Conservation (phyloP, 2,329 filamentous ascomycete genomes). For the Hysterium pulicare region DNA sequence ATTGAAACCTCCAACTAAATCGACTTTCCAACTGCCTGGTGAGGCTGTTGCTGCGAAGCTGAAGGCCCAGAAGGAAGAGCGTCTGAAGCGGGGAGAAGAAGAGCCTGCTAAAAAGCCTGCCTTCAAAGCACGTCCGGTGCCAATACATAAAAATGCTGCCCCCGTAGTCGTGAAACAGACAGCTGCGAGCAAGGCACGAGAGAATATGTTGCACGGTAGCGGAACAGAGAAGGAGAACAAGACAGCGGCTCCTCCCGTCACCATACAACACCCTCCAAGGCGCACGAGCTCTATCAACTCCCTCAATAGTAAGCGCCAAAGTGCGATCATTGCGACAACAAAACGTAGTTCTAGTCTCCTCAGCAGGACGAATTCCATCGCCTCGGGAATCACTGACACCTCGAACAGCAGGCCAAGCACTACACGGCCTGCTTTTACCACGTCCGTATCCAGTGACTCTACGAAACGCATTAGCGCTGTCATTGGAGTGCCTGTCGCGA, state of each 20-base stretch:
- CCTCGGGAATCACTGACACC: not conserved
- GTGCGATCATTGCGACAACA: not conserved
- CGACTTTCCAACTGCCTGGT: constrained; percentile 52
- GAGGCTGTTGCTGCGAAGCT: constrained; percentile 52
- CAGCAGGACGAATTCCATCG: not conserved
- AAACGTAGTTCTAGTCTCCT: constrained; percentile 2
- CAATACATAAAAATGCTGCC: constrained; percentile 29
- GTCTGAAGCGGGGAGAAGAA: constrained; percentile 44
- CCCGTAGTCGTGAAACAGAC: constrained; percentile 43
- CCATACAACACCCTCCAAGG: constrained; percentile 11
- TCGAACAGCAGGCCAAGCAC: not conserved
- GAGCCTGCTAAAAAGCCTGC: constrained; percentile 35
- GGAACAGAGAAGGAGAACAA: constrained; percentile 10
- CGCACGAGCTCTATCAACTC: constrained; percentile 3
- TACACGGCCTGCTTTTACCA: constrained; percentile 7
- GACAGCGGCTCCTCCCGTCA: constrained; percentile 8
- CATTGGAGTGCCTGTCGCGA: constrained; percentile 11
- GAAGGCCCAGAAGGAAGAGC: constrained; percentile 50
- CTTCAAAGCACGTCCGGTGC: constrained; percentile 49
- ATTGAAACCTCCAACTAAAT: constrained; percentile 47
- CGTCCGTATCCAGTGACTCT: not conserved
- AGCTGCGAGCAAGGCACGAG: constrained; percentile 44
- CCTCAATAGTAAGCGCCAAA: not conserved
- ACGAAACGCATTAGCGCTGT: constrained; percentile 24
- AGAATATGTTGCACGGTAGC: constrained; percentile 30